These are phyloP conservation scores for Solanum chacoense DNA, from an alignment of 305 asterid genomes.

Conservation along the genomic window DNA sequence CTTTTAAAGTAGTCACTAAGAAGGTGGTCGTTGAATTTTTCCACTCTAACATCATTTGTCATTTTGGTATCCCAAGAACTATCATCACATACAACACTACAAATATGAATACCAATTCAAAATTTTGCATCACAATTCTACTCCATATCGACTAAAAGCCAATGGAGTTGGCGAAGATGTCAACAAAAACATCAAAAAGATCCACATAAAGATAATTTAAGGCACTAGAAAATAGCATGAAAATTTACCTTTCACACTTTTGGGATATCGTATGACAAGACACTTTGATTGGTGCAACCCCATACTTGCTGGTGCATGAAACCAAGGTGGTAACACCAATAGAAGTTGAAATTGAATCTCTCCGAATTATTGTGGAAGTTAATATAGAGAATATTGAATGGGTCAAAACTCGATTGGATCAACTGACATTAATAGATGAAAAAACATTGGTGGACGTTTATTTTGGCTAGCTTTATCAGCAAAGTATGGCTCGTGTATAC, in stretches of 20 bases:
- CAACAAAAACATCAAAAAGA: not conserved
- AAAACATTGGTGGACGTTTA: no score
- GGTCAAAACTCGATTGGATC: not conserved
- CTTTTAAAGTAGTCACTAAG: not conserved
- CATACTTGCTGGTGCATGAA: not conserved
- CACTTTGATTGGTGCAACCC: not conserved
- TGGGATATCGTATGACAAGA: not conserved
- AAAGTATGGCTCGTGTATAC: no score
- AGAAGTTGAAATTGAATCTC: not conserved
- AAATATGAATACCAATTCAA: not conserved
- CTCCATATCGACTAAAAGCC: not conserved
- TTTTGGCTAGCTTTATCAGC: no score
- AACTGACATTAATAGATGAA: not conserved
- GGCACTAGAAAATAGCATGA: not conserved
- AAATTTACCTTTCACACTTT: not conserved
- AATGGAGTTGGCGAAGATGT: not conserved
- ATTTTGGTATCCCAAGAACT: not conserved
- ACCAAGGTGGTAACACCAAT: not conserved
- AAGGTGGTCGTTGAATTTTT: not conserved
- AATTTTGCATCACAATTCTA: not conserved
- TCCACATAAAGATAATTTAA: not conserved
- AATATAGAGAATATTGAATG: no score
- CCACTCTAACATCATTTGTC: not conserved
- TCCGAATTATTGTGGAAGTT: not conserved
- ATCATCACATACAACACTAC: not conserved